These are phyloP conservation scores for Porphyrellus sp. DNA, from an alignment of 1,284 basidiomycete species.

Conservation along the genomic window DNA sequence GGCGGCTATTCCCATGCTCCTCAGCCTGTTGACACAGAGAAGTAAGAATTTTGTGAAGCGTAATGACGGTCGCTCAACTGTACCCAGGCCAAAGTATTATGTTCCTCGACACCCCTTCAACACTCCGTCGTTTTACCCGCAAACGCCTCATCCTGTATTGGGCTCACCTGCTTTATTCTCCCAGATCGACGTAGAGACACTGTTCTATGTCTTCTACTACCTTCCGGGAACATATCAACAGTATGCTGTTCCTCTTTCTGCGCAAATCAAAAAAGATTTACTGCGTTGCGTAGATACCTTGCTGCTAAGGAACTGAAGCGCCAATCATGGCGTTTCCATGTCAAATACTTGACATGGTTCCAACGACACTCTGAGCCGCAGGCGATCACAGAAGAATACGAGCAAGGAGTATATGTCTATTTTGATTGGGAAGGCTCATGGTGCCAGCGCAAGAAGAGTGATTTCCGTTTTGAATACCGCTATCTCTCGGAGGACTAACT, in stretches of 20 bases:
- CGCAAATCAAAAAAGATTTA: constrained; percentile 6
- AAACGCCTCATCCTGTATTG: constrained; percentile 78
- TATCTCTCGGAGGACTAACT: constrained; percentile 83
- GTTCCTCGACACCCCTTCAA: constrained; percentile 90
- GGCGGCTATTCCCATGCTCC: constrained; percentile 86
- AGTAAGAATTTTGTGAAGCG: constrained; percentile 49
- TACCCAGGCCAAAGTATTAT: constrained; percentile 87
- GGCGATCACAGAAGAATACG: constrained; percentile 98
- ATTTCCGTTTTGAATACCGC: constrained; percentile 95
- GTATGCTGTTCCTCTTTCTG: constrained; percentile 44
- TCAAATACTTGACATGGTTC: constrained; percentile 99
- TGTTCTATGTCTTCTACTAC: constrained; percentile 99
- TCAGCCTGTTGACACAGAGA: constrained; percentile 91
- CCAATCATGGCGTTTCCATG: constrained; percentile 99
- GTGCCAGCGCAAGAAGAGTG: constrained; percentile 98
- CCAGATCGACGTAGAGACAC: constrained; percentile 94
- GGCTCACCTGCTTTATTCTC: constrained; percentile 86
- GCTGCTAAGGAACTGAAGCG: constrained; percentile 97
- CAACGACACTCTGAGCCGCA: constrained; percentile 98
- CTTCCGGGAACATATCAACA: constrained; percentile 96
- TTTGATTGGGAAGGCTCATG: constrained; percentile 98
- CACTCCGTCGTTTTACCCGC: constrained; percentile 95
- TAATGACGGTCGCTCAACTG: constrained; percentile 11
- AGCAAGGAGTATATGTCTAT: constrained; percentile 97
- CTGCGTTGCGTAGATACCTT: constrained; percentile 62